A percentile compares a stretch with the other conserved stretches of the same genome.
Evolutionary conservation across 306 rosid species (phyloP).

Genomic region (Morella rubra): DNA sequence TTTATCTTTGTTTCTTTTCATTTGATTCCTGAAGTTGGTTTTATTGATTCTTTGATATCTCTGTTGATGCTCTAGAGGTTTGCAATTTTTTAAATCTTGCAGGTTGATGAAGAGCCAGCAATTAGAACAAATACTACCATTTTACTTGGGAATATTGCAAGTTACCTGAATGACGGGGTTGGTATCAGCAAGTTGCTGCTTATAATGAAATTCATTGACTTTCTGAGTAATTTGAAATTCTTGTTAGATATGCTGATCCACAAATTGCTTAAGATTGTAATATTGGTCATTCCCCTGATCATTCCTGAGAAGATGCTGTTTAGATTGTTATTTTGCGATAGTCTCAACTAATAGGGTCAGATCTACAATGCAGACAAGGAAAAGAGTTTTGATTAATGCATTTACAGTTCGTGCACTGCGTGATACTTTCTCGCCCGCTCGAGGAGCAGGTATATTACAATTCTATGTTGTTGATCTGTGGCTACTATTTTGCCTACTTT

Average conservation of each 20-base stretch:
- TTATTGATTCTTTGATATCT: background rate
- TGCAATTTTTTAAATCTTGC: slow-evolving; percentile 33
- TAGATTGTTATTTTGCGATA: slow-evolving; percentile 14
- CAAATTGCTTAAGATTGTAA: slow-evolving; percentile 17
- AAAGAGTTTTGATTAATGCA: slow-evolving; percentile 96
- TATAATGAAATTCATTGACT: background rate
- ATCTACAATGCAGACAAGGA: slow-evolving; percentile 77
- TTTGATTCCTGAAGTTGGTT: slow-evolving; percentile 6
- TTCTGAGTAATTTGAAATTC: background rate
- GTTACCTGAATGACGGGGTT: slow-evolving; percentile 91
- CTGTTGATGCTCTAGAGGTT: slow-evolving; percentile 12
- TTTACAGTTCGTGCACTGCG: slow-evolving; percentile 99
- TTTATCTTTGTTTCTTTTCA: background rate
- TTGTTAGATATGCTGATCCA: background rate
- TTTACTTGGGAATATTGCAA: slow-evolving; percentile 90
- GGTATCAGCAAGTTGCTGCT: slow-evolving; percentile 30
- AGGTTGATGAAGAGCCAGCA: slow-evolving; percentile 99
- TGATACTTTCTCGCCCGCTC: slow-evolving; percentile 92
- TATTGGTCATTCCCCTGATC: background rate
- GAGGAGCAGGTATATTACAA: slow-evolving; percentile 92
- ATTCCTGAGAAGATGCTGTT: background rate
- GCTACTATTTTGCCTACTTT: slow-evolving; percentile 11
- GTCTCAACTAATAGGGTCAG: slow-evolving; percentile 30
- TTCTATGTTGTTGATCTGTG: slow-evolving; percentile 5
- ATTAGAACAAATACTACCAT: slow-evolving; percentile 97